phyloP scores from a whole-genome alignment of 257 asterid genomes.

The Gentiana straminea region DNA sequence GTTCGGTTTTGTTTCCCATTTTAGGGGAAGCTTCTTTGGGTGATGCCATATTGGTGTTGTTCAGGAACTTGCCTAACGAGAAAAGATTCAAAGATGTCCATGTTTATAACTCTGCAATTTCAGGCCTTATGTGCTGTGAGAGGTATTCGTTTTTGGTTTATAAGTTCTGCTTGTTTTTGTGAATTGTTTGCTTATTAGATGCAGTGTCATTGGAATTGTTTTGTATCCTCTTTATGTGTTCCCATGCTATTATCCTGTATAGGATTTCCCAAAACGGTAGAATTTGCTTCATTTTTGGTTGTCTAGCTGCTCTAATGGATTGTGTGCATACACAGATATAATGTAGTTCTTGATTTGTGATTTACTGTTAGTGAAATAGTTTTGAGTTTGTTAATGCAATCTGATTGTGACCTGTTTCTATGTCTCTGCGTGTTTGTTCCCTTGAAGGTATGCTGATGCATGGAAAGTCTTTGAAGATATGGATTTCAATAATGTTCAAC shows the following conservation, averaged over 20 bases:
- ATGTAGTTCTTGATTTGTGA: neutral
- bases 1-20: constrained; percentile 51
- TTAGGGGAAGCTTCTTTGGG: constrained; percentile 72
- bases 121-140: constrained; percentile 56
- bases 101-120: constrained; percentile 71
- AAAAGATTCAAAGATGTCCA: constrained; percentile 50
- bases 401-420: neutral
- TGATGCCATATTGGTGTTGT: constrained; percentile 45
- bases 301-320: too few relatives aligned
- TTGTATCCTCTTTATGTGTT: neutral
- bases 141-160: constrained; percentile 37
- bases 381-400: neutral
- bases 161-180: neutral
- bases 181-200: neutral
- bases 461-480: constrained; percentile 56
- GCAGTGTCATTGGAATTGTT: neutral
- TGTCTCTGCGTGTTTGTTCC: neutral
- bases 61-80: constrained; percentile 57
- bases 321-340: too few relatives aligned
- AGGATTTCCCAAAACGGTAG: neutral
- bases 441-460: constrained; percentile 73
- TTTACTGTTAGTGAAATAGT: neutral
- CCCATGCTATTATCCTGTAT: neutral
- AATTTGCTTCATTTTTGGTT: neutral
- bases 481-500: constrained; percentile 50